Evolutionary conservation across 192 early-diverging fungal species (phyloP), one percentile per base, ranked within the genome.

Genomic region (Entophlyctis luteolus): DNA sequence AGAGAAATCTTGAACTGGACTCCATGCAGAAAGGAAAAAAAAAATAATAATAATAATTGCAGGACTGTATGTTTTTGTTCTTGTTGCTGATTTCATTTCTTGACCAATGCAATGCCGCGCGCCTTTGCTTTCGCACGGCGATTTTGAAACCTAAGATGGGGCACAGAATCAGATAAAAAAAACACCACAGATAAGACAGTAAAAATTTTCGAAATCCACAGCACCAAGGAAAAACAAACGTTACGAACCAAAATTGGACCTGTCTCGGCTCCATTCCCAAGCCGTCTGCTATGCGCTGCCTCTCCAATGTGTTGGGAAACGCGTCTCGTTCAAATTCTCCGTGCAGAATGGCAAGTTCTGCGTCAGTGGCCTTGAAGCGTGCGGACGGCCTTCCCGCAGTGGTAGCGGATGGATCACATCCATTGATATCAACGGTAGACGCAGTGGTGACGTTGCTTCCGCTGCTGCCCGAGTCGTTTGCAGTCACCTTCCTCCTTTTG

Each of bases 161-260:
- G 42, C 20, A 16, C 8, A 23, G 10, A 53, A 28, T 20, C 14
- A 28, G 23, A 1, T 27, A 53, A 53, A 1, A 53, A 22, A 53
- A 57, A n/a, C 27, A 35, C 16, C 14, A 12, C 22, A 48, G 10
- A 29, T 22, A 49, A 49, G 34, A 1, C 6, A 2, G 32, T 3
- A 6, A 5, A 12, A 4, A 25, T 63, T 49, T 49, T 32, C 31
- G 49, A 23, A 23, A 6, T 28, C n/a, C n/a, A n/a, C n/a, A 23
- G 18, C 28, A 5, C 8, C 8, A 52, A 52, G 28, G 25, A 8
- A 6, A 52, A 0, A 23, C 1, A 60, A 8, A 49, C 18, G 12
- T 0, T 2, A 1, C 55, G 12, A 29, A 63, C 60, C 60, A 63
- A 49, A 63, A 63, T 34, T 63, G 60, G 22, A 63, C 60, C 18